Evolutionary conservation across 306 rosid species (phyloP), one percentile per base, ranked within the genome.

Genomic region (Hippophae tibetana): DNA sequence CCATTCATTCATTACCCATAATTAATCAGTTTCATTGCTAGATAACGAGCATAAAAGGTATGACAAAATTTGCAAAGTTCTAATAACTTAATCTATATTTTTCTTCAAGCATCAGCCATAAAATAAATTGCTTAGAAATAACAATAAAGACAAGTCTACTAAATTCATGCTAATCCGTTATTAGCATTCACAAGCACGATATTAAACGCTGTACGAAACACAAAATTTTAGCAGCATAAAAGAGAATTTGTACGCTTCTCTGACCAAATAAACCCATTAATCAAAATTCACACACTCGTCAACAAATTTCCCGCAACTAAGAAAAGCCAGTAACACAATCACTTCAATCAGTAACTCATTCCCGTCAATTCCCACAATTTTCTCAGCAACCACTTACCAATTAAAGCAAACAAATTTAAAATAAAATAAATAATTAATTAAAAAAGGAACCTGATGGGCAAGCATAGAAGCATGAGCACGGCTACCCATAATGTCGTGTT

Each of bases 381-480:
- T 50, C 4, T 13, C 25, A 8, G n/a, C 8, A 46, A 57, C 52
- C 52, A 40, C 18, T 41, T 11, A 14, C 0, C 23, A 12, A 43
- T 41, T 14, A 10, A 42, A 56, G 8, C 1, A 26, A 13, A 47
- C 27, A 38, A 71, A 42, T 11, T 55, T 51, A 59, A 25, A 18
- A 23, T 13, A 13, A 13, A 41, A 23, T 13, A 13, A 13, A 41
- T 13, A 40, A 1, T 56, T 52, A 25, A 13, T 18, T 1, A 18
- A 53, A 61, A 61, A 6, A 7, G 8, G 43, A 5, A 84, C 98
- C 93, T 92, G 95, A 13, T 82, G 72, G 60, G 99, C 95, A 52
- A 92, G 93, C 99, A 92, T 92, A 3, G 95, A 63, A 31, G 99
- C 99, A 41, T 88, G 99, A 3, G 99, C 99, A 65, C 67, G 73